Evolutionary conservation across 2,329 filamentous ascomycete genomes (phyloP).

Genomic region (Simplicillium sp.): DNA sequence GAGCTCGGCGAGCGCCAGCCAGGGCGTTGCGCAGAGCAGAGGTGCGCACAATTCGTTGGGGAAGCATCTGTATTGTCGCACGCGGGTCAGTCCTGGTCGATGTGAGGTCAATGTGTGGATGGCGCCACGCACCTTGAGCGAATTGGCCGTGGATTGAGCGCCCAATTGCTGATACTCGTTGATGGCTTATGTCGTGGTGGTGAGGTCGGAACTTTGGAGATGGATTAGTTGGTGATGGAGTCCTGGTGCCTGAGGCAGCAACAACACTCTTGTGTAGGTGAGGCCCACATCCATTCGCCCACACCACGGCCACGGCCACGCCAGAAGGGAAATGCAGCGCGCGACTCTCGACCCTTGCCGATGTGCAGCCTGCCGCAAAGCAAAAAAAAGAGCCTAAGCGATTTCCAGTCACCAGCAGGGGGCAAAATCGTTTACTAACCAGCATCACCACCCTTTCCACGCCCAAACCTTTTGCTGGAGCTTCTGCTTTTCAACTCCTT

Average conservation of each 20-base stretch:
- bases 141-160: slow-evolving; percentile 18
- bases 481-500: slow-evolving; percentile 30
- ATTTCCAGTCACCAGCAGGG: neutral
- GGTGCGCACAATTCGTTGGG: slow-evolving; percentile 46
- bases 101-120: neutral
- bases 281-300: neutral
- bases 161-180: slow-evolving; percentile 22
- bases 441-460: slow-evolving; percentile 11
- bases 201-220: slow-evolving; percentile 17
- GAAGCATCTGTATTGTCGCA: slow-evolving; percentile 44
- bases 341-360: no score
- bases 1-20: slow-evolving; percentile 36
- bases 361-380: no score
- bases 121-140: slow-evolving; percentile 19
- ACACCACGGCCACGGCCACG: no score
- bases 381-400: neutral
- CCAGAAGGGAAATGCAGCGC: no score
- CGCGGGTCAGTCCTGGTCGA: slow-evolving; percentile 7
- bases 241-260: slow-evolving; percentile 25
- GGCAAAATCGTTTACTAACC: slow-evolving; percentile 10
- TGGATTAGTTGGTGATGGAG: slow-evolving; percentile 6
- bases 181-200: slow-evolving; percentile 15
- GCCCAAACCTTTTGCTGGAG: slow-evolving; percentile 40
- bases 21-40: slow-evolving; percentile 32
- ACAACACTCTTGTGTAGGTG: slow-evolving; percentile 9